Evolutionary conservation across 768 basidiomycete genomes (phyloP).

Genomic region (Cyathus striatus): DNA sequence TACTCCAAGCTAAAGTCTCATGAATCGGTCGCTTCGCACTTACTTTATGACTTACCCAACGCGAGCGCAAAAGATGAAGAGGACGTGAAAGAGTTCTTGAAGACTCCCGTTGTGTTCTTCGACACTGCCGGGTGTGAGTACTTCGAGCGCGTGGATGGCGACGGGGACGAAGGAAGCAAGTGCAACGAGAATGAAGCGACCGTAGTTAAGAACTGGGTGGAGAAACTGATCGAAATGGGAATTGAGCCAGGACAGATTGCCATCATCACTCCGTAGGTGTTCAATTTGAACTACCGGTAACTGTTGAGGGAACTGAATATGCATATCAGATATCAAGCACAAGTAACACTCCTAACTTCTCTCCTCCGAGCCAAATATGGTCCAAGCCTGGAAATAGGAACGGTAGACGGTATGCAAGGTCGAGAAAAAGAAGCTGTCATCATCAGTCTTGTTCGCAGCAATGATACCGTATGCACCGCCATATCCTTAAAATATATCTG

Average conservation of each 20-base stretch:
- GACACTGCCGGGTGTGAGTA: constrained; percentile 95
- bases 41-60: constrained; percentile 67
- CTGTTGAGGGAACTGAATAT: background rate
- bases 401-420: constrained; percentile 96
- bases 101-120: constrained; percentile 83
- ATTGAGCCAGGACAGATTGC: constrained; percentile 57
- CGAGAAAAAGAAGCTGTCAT: constrained; percentile 93
- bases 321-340: constrained; percentile 77
- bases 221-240: constrained; percentile 54
- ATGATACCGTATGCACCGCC: constrained; percentile 58
- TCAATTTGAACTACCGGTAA: background rate
- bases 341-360: constrained; percentile 80
- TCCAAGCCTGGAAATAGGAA: constrained; percentile 77
- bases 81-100: constrained; percentile 66
- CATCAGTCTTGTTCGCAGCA: constrained; percentile 89
- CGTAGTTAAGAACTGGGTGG: constrained; percentile 79
- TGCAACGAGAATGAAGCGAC: constrained; percentile 94
- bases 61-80: constrained; percentile 50
- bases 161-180: constrained; percentile 84
- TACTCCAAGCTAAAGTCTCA: constrained; percentile 65
- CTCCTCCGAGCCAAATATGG: constrained; percentile 71
- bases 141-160: constrained; percentile 76
- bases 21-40: constrained; percentile 62
- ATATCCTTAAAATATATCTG: background rate
- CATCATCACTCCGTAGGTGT: constrained; percentile 61